These are phyloP conservation scores for Evansstolkia leycettana DNA, from an alignment of 495 filamentous ascomycete species.

Conservation along the genomic window DNA sequence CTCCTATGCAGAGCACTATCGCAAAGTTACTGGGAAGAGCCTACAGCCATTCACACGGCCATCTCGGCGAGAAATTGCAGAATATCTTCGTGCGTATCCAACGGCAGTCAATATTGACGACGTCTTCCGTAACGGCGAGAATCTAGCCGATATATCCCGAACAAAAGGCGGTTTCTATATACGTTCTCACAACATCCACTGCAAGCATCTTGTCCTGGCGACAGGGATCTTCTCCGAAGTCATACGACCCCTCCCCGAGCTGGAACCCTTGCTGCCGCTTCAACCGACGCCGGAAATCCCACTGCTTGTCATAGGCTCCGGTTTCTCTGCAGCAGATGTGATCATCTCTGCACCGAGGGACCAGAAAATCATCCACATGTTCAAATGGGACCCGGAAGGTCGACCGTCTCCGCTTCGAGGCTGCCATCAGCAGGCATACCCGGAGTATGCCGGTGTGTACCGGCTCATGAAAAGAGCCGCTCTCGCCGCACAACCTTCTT, in stretches of 20 bases:
- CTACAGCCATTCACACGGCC: constrained; percentile 46
- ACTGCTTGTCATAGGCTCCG: constrained; percentile 49
- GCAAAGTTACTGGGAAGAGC: constrained; percentile 22
- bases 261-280: constrained; percentile 26
- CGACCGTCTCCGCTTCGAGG: constrained; percentile 46
- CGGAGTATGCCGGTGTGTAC: constrained; percentile 54
- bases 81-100: constrained; percentile 47
- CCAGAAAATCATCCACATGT: constrained; percentile 49
- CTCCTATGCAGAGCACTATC: constrained; percentile 44
- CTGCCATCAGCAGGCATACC: constrained; percentile 55
- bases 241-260: constrained; percentile 37
- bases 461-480: constrained; percentile 48
- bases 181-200: constrained; percentile 39
- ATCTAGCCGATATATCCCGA: constrained; percentile 31
- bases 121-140: constrained; percentile 32
- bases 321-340: constrained; percentile 52
- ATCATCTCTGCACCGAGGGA: constrained; percentile 41
- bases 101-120: constrained; percentile 39
- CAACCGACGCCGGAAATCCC: constrained; percentile 16
- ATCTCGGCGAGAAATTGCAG: constrained; percentile 43
- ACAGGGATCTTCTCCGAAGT: constrained; percentile 50
- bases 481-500: constrained; percentile 9
- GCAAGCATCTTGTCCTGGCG: constrained; percentile 50
- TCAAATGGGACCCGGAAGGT: constrained; percentile 46
- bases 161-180: constrained; percentile 39